Evolutionary conservation across 2,329 filamentous ascomycete species (phyloP).

Genomic region (Colletotrichum endophyticum): DNA sequence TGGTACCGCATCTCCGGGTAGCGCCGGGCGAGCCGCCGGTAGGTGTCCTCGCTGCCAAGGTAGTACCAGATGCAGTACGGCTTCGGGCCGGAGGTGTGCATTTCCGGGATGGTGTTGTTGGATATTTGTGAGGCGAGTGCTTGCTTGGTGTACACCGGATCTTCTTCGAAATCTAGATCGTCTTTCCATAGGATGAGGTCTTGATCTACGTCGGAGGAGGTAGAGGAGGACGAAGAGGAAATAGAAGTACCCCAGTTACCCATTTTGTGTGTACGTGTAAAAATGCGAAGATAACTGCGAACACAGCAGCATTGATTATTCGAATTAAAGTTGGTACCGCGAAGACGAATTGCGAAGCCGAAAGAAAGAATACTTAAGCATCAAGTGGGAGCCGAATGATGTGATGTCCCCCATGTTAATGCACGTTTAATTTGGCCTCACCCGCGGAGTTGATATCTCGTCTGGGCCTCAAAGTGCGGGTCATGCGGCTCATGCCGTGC

Average conservation of each 20-base stretch:
- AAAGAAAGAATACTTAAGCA: not conserved
- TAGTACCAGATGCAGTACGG: constrained; percentile 47
- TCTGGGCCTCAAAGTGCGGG: too few species aligned
- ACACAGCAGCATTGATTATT: not conserved
- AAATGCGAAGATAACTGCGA: not conserved
- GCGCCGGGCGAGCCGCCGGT: constrained; percentile 30
- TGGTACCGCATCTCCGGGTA: constrained; percentile 41
- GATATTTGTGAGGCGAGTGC: not conserved
- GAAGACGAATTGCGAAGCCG: too few species aligned
- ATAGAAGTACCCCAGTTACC: not conserved
- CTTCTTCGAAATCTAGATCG: not conserved
- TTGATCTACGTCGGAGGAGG: not conserved
- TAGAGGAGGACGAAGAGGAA: fast-evolving
- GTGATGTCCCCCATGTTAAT: not conserved
- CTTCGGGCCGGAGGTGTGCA: constrained; percentile 19
- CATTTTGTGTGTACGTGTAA: too few species aligned
- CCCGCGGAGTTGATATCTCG: not conserved
- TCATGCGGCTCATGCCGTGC: not conserved
- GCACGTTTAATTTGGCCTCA: not conserved
- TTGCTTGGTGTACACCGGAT: not conserved
- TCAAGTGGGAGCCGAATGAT: not conserved
- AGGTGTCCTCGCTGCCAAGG: constrained; percentile 38
- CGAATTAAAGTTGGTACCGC: not conserved
- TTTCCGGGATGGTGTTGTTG: constrained; percentile 25
- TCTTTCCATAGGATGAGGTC: not conserved